phyloP scores from a whole-genome alignment of 805 yeast species.

The Ogataea ganodermae region DNA sequence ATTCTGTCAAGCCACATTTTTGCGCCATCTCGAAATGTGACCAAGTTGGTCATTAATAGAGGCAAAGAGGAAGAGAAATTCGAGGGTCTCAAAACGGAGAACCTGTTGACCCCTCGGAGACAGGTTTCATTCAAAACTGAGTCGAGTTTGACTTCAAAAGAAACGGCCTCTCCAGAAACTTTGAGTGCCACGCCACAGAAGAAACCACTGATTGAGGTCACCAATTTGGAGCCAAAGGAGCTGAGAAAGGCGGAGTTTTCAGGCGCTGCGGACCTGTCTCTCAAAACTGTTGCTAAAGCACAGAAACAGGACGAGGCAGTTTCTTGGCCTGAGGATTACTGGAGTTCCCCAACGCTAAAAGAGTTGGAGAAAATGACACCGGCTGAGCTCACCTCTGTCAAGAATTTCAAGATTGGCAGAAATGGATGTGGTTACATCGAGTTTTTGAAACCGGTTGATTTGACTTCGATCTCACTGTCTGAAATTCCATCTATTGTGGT shows the following conservation, averaged over 20 bases:
- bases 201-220: neutral
- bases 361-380: slow-evolving; percentile 61
- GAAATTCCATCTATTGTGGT: slow-evolving; percentile 66
- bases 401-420: slow-evolving; percentile 75
- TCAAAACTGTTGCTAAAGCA: neutral
- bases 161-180: neutral
- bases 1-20: slow-evolving; percentile 72
- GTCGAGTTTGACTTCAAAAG: neutral
- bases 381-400: slow-evolving; percentile 62
- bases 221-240: neutral
- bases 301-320: neutral
- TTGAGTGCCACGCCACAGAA: neutral
- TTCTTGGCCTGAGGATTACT: slow-evolving; percentile 65
- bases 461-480: slow-evolving; percentile 64
- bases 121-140: slow-evolving; percentile 37
- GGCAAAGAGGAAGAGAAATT: slow-evolving; percentile 23
- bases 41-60: slow-evolving; percentile 56
- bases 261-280: neutral
- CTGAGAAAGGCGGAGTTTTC: neutral
- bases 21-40: slow-evolving; percentile 58
- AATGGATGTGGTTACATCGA: slow-evolving; percentile 74
- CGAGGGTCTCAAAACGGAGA: slow-evolving; percentile 25
- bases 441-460: slow-evolving; percentile 80
- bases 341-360: slow-evolving; percentile 77
- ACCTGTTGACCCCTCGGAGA: slow-evolving; percentile 28